These are phyloP conservation scores for Spizellomyces punctatus DNA, from an alignment of 192 early-diverging fungal genomes.

Conservation along the genomic window DNA sequence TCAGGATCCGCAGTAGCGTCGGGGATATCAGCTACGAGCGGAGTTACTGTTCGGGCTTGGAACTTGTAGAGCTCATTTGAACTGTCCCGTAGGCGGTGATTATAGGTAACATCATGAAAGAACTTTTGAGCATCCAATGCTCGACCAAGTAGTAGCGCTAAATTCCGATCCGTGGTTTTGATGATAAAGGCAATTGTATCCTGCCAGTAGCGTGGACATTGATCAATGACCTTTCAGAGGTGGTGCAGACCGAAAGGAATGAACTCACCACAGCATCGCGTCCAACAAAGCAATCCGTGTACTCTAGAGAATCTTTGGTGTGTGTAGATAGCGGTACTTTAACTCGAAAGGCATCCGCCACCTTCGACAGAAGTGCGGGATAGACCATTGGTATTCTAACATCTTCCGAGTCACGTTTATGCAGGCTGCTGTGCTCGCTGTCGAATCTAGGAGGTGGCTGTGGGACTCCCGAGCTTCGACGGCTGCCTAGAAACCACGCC, in stretches of 20 bases:
- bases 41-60: conserved; percentile 37
- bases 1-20: conserved; percentile 10
- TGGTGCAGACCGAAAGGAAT: too few species aligned
- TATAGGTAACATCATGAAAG: conserved; percentile 90
- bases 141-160: conserved; percentile 84
- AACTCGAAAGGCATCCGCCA: conserved; percentile 40
- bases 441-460: too few species aligned
- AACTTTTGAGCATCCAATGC: conserved; percentile 88
- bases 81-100: conserved; percentile 85
- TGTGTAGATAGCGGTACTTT: conserved; percentile 49
- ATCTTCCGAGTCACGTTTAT: too few species aligned
- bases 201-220: conserved; percentile 26
- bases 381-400: conserved; percentile 27
- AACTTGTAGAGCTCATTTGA: conserved; percentile 83
- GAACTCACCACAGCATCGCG: conserved; percentile 80
- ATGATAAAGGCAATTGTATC: conserved; percentile 81
- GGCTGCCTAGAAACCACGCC: too few species aligned
- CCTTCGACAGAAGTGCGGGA: conserved; percentile 49
- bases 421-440: too few species aligned
- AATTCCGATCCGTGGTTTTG: conserved; percentile 81
- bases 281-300: conserved; percentile 84
- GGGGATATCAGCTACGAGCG: conserved; percentile 5
- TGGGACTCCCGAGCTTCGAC: too few species aligned
- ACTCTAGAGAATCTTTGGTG: conserved; percentile 78
- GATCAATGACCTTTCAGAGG: too few species aligned